A percentile compares a stretch with the other conserved stretches of the same genome.
Conservation (phyloP, 768 basidiomycete species). For the Tulasnella sp. region DNA sequence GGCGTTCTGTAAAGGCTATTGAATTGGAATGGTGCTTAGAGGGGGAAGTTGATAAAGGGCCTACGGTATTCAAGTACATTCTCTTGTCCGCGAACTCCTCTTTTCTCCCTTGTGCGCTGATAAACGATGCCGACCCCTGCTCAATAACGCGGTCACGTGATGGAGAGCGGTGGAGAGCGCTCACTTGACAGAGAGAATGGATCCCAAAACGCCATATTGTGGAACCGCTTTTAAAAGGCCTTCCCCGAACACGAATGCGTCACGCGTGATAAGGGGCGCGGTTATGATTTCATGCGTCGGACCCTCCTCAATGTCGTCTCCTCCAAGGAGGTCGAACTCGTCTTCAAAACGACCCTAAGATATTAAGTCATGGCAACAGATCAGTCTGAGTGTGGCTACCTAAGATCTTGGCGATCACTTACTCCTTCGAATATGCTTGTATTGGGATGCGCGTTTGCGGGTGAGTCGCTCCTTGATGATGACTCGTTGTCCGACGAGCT, state of each 20-base stretch:
- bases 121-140: neutral
- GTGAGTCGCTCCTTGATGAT: neutral
- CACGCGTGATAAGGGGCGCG: conserved; percentile 34
- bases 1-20: conserved; percentile 15
- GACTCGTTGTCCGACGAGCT: neutral
- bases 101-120: conserved; percentile 46
- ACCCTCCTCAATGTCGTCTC: conserved; percentile 12
- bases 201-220: conserved; percentile 69
- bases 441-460: neutral
- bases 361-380: neutral
- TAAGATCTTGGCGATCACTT: neutral
- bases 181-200: conserved; percentile 53
- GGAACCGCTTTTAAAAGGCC: conserved; percentile 33
- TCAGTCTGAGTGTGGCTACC: neutral
- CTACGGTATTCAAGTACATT: conserved; percentile 69
- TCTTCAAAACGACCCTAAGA: neutral
- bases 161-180: conserved; percentile 33
- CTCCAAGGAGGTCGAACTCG: conserved; percentile 28
- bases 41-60: conserved; percentile 4
- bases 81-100: conserved; percentile 53
- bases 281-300: conserved; percentile 21
- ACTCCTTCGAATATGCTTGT: neutral
- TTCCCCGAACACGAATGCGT: conserved; percentile 23
- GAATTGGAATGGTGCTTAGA: no score
- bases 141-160: neutral